phyloP scores from a whole-genome alignment of 2,329 filamentous ascomycete species.

The Penicillium oxalicum region DNA sequence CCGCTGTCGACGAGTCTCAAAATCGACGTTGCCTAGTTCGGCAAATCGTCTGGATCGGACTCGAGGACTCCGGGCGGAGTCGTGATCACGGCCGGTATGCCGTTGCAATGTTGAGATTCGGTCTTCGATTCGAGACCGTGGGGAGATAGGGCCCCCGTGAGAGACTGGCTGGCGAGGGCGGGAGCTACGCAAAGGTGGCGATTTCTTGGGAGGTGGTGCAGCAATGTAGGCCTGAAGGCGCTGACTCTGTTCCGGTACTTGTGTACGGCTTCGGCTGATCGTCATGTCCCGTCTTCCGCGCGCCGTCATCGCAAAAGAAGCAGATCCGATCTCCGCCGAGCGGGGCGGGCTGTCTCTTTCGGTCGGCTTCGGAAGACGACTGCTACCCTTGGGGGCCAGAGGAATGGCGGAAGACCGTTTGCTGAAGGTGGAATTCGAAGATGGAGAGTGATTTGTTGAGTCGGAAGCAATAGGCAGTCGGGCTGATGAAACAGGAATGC shows the following conservation, averaged over 20 bases:
- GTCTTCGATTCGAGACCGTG: constrained; percentile 60
- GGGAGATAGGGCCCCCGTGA: constrained; percentile 64
- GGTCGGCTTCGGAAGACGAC: constrained; percentile 38
- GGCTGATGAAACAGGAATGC: constrained; percentile 42
- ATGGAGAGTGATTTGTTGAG: constrained; percentile 36
- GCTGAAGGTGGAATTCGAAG: constrained; percentile 32
- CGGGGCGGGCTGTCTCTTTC: constrained; percentile 24
- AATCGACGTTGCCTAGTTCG: constrained; percentile 72
- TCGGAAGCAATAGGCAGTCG: constrained; percentile 37
- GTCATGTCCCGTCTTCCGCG: constrained; percentile 32
- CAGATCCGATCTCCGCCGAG: constrained; percentile 21
- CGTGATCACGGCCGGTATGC: constrained; percentile 29
- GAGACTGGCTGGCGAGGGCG: constrained; percentile 75
- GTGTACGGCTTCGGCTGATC: constrained; percentile 30
- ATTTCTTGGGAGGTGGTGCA: constrained; percentile 63
- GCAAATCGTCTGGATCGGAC: constrained; percentile 44
- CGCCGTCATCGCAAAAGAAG: constrained; percentile 28
- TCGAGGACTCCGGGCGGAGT: constrained; percentile 25
- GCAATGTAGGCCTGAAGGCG: constrained; percentile 70
- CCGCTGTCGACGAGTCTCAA: constrained; percentile 71
- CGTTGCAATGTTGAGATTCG: constrained; percentile 44
- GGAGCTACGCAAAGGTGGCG: constrained; percentile 73
- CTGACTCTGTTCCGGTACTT: constrained; percentile 46
- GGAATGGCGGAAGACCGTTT: constrained; percentile 25
- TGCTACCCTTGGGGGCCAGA: constrained; percentile 36